phyloP scores from a whole-genome alignment of 768 basidiomycete species.

The Phlegmacium glaucopus region DNA sequence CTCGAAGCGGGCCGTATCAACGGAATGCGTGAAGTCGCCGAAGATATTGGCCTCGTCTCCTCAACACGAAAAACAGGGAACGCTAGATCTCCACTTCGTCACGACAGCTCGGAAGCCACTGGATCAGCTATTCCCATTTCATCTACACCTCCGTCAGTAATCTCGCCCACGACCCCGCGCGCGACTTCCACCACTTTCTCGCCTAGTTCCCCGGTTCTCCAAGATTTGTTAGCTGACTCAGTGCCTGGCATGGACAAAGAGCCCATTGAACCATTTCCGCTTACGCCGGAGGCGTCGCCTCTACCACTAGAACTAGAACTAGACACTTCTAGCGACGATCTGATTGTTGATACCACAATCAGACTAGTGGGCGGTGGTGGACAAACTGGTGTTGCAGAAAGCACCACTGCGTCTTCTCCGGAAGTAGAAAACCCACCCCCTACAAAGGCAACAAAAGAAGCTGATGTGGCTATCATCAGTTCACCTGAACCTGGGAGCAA shows the following conservation, averaged over 20 bases:
- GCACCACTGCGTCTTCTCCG: constrained; percentile 4
- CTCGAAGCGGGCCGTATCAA: constrained; percentile 45
- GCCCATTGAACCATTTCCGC: constrained; percentile 33
- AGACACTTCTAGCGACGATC: constrained; percentile 7
- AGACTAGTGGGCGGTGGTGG: constrained; percentile 60
- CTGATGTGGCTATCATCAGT: constrained; percentile 32
- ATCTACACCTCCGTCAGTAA: constrained; percentile 18
- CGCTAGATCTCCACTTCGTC: constrained; percentile 19
- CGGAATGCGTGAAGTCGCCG: constrained; percentile 31
- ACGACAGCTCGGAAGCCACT: constrained; percentile 21
- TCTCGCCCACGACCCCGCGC: constrained; percentile 12
- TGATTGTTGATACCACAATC: constrained; percentile 42
- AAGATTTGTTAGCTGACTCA: constrained; percentile 34
- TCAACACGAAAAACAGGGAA: constrained; percentile 16
- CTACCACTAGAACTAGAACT: not conserved
- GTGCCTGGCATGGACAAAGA: constrained; percentile 32
- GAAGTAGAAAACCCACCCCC: constrained; percentile 26
- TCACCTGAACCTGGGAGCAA: constrained; percentile 24
- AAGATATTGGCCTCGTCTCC: constrained; percentile 23
- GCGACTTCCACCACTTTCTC: constrained; percentile 13
- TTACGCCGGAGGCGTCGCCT: constrained; percentile 1
- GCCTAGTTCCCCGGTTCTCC: constrained; percentile 42
- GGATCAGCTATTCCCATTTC: constrained; percentile 18
- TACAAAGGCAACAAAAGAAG: constrained; percentile 28
- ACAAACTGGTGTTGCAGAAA: constrained; percentile 31